These are phyloP conservation scores for Begonia peltatifolia DNA, from an alignment of 306 rosid genomes.

Conservation along the genomic window DNA sequence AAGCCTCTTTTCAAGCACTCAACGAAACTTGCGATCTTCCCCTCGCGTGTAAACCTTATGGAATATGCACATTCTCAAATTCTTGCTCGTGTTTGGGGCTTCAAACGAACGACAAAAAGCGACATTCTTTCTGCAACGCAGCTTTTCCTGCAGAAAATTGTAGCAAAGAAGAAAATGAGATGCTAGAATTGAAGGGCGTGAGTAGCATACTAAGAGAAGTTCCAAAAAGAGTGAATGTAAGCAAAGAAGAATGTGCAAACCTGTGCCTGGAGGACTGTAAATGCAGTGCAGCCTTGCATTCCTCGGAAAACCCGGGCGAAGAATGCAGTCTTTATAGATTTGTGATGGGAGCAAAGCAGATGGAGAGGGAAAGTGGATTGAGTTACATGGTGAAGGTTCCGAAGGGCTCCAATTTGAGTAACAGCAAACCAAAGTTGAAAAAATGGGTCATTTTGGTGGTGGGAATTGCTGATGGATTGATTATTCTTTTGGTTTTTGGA, in stretches of 20 bases:
- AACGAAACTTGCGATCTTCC: constrained; percentile 83
- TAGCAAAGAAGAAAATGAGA: constrained; percentile 24
- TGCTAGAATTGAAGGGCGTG: constrained; percentile 47
- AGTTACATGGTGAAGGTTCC: constrained; percentile 66
- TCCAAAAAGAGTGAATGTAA: constrained; percentile 24
- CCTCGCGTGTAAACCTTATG: constrained; percentile 58
- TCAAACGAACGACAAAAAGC: constrained; percentile 14
- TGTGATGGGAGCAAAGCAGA: constrained; percentile 61
- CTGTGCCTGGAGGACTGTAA: constrained; percentile 60
- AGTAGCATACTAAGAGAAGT: constrained; percentile 35
- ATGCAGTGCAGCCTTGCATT: constrained; percentile 50
- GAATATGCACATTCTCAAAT: constrained; percentile 62
- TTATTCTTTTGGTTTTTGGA: constrained; percentile 49
- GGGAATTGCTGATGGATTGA: constrained; percentile 67
- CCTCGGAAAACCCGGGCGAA: constrained; percentile 8
- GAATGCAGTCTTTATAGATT: constrained; percentile 45
- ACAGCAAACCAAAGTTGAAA: constrained; percentile 30
- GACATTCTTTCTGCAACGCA: constrained; percentile 19
- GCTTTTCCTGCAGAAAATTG: constrained; percentile 28
- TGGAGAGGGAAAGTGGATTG: constrained; percentile 29
- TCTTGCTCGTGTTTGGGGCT: constrained; percentile 56
- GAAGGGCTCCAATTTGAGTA: constrained; percentile 28
- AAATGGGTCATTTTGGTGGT: constrained; percentile 61
- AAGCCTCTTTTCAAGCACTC: constrained; percentile 68
- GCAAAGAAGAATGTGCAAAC: constrained; percentile 37